phyloP scores from a whole-genome alignment of 2,329 filamentous ascomycete genomes.

The Fusarium keratoplasticum region DNA sequence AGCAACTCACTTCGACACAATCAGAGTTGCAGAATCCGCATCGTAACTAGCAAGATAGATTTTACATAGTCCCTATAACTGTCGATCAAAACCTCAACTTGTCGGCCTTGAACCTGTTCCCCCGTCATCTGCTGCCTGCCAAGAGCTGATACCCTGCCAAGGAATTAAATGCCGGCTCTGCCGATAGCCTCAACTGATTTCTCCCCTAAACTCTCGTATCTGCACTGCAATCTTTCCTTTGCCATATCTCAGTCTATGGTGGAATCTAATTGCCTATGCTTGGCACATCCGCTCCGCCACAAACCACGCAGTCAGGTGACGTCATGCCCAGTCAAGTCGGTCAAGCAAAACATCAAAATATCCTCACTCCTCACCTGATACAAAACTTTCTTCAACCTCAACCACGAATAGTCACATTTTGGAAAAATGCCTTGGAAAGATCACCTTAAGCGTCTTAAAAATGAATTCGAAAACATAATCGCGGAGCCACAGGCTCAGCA shows the following conservation, averaged over 20 bases:
- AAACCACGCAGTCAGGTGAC: constrained; percentile 11
- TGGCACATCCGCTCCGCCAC: constrained; percentile 1
- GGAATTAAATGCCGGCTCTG: background rate
- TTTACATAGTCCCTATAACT: background rate
- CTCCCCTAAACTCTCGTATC: background rate
- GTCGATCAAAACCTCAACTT: background rate
- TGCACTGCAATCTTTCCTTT: background rate
- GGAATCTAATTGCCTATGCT: background rate
- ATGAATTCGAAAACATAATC: constrained; percentile 52
- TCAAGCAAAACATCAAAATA: background rate
- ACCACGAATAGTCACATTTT: background rate
- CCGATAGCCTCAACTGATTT: background rate
- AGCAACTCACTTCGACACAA: background rate
- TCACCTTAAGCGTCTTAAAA: constrained; percentile 53
- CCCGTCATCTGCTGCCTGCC: background rate
- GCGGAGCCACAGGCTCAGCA: constrained; percentile 42
- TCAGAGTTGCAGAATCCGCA: background rate
- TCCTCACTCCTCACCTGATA: constrained; percentile 5
- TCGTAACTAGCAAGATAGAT: background rate
- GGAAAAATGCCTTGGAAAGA: constrained; percentile 52
- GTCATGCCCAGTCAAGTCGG: constrained; percentile 9
- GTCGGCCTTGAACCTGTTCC: background rate
- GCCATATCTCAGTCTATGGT: background rate
- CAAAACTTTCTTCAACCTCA: background rate
- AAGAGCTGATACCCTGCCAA: background rate